A percentile compares a stretch with the other conserved stretches of the same genome.
phyloP scores from a whole-genome alignment of 192 early-diverging fungal species.

The Diversispora epigaea region DNA sequence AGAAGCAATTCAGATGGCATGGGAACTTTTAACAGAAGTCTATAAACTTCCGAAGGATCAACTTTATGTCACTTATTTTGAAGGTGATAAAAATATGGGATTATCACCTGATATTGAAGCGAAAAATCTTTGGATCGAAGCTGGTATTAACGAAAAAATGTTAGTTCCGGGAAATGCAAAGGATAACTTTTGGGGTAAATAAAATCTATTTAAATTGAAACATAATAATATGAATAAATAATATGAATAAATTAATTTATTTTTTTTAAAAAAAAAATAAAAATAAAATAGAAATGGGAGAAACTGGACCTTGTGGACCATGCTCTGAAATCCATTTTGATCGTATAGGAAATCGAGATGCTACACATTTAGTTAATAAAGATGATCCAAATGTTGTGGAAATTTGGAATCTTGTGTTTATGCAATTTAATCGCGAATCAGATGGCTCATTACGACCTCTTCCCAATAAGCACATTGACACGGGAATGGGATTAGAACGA shows the following conservation, averaged over 20 bases:
- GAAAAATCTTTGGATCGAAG: slow-evolving; percentile 86
- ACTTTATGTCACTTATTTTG: slow-evolving; percentile 97
- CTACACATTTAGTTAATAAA: slow-evolving; percentile 85
- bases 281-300: slow-evolving; percentile 81
- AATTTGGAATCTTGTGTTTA: slow-evolving; percentile 99
- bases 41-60: slow-evolving; percentile 80
- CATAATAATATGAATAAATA: no score
- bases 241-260: not conserved
- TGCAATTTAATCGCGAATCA: slow-evolving; percentile 96
- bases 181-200: slow-evolving; percentile 97
- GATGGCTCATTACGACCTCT: slow-evolving; percentile 83
- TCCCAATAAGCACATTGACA: slow-evolving; percentile 97
- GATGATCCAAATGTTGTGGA: slow-evolving; percentile 98
- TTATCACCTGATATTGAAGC: slow-evolving; percentile 86
- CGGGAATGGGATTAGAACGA: slow-evolving; percentile 96
- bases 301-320: slow-evolving; percentile 95
- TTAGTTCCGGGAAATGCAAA: slow-evolving; percentile 86
- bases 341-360: slow-evolving; percentile 92
- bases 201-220: not conserved
- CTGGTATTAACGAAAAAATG: slow-evolving; percentile 80
- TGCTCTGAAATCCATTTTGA: slow-evolving; percentile 99
- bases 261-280: no score
- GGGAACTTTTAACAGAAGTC: slow-evolving; percentile 89
- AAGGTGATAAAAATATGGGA: slow-evolving; percentile 78
- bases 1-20: slow-evolving; percentile 87